Conservation (phyloP, 106 monocot species). For the Triglochin maritima region DNA sequence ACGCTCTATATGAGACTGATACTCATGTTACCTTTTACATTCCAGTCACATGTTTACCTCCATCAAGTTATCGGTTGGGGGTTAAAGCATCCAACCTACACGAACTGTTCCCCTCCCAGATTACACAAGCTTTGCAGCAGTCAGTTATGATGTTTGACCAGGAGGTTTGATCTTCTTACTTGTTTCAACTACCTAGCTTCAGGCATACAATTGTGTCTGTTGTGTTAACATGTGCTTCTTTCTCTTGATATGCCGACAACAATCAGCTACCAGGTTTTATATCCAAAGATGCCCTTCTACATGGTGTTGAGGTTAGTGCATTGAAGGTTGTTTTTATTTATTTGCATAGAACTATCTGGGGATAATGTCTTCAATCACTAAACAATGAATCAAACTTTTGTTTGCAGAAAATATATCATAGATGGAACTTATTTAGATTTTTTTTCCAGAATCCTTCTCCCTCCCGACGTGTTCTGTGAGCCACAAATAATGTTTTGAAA, state of each 20-base stretch:
- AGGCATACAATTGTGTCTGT: not conserved
- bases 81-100: constrained; percentile 71
- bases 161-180: constrained; percentile 40
- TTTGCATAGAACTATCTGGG: too few relatives aligned
- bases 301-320: constrained; percentile 87
- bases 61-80: constrained; percentile 93
- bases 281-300: constrained; percentile 79
- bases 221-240: not conserved
- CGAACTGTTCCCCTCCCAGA: constrained; percentile 52
- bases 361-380: too few relatives aligned
- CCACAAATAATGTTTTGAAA: too few relatives aligned
- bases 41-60: constrained; percentile 56
- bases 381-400: too few relatives aligned
- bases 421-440: too few relatives aligned
- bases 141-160: constrained; percentile 61
- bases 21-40: constrained; percentile 5
- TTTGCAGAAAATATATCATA: too few relatives aligned
- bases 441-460: too few relatives aligned
- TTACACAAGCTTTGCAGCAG: constrained; percentile 70
- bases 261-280: constrained; percentile 86
- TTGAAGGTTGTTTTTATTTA: not conserved
- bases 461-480: too few relatives aligned
- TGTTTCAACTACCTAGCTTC: not conserved
- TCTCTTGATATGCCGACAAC: not conserved
- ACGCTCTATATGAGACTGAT: not conserved